Base-by-base conservation (phyloP, 2,329 filamentous ascomycete genomes). In the Nemania sp. region DNA sequence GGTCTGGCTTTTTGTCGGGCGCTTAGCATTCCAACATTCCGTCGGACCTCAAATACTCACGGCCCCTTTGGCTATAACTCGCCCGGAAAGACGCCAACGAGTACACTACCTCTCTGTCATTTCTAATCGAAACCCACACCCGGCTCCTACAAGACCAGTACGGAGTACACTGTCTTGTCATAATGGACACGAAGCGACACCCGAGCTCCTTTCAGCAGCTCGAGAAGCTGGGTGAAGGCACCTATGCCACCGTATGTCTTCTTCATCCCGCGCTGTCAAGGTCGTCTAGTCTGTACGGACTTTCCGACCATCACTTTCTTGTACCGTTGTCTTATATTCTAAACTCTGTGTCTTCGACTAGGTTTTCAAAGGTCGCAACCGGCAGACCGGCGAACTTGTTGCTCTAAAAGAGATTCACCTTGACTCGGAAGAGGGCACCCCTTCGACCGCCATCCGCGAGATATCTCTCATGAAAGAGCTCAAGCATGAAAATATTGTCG, bases 391-490 rank as follows among this genome's bases (percentile, higher is more conserved):
- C 68, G 92, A 97, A 73, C 87, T 96, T 56, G 94, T 99, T 31
- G 94, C 94, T 5, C 81, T 99, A 60, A 99, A 99, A 74, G 94
- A 99, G 75, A 99, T 99, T 66, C 94, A 99, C 71, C 89, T 99
- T 59, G 94, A 99, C 73, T 96, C 90, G 44, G 94, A 99, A 78
- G 94, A 99, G 77, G 94, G 94, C 65, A 99, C 94, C 0, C 94
- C 94, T 3, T 95, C 90, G 46, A 99, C 94, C 0, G 94, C 94
- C 41, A 99, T 99, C 71, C 90, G 94, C 68, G 94, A 99, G 74
- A 99, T 99, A 67, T 97, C 92, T 1, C 81, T 99, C 52, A 97
- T 99, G 94, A 99, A 99, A 76, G 94, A 99, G 75, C 82, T 99
- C 63, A 97, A 97, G 75, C 94, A 99, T 74, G 92, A 97, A 72